phyloP scores from a whole-genome alignment of 257 asterid species.

The Rehmannia glutinosa region DNA sequence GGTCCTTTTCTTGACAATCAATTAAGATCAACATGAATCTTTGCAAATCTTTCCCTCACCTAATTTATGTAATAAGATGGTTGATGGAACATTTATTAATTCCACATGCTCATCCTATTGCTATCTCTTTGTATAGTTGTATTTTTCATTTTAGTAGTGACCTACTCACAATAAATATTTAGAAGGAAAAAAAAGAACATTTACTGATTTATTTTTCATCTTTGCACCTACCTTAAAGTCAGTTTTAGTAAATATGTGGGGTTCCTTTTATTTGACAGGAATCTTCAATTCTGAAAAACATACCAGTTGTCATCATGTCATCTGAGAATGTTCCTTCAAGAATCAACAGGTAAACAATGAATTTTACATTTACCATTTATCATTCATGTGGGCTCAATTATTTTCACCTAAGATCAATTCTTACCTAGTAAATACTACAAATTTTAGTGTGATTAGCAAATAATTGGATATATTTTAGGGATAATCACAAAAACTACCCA shows the following conservation, averaged over 20 bases:
- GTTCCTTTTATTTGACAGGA: slow-evolving; percentile 44
- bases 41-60: slow-evolving; percentile 37
- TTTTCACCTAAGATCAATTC: no score
- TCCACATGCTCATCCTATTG: slow-evolving; percentile 18
- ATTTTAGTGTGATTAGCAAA: no score
- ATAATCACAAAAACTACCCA: no score
- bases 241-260: neutral
- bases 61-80: slow-evolving; percentile 21
- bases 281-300: slow-evolving; percentile 71
- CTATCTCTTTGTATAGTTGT: no score
- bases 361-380: neutral
- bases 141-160: no score
- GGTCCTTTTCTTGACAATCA: slow-evolving; percentile 41
- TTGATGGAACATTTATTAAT: slow-evolving; percentile 32
- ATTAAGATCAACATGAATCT: slow-evolving; percentile 46
- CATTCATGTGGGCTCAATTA: neutral
- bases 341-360: slow-evolving; percentile 70
- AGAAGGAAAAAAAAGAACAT: no score
- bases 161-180: no score
- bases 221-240: neutral
- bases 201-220: neutral
- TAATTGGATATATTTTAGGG: no score
- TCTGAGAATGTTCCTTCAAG: slow-evolving; percentile 98
- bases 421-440: no score
- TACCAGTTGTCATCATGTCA: slow-evolving; percentile 98